A percentile compares a stretch with the other conserved stretches of the same genome.
Conservation (phyloP, 495 filamentous ascomycete genomes). For the Neurospora tetrasperma region DNA sequence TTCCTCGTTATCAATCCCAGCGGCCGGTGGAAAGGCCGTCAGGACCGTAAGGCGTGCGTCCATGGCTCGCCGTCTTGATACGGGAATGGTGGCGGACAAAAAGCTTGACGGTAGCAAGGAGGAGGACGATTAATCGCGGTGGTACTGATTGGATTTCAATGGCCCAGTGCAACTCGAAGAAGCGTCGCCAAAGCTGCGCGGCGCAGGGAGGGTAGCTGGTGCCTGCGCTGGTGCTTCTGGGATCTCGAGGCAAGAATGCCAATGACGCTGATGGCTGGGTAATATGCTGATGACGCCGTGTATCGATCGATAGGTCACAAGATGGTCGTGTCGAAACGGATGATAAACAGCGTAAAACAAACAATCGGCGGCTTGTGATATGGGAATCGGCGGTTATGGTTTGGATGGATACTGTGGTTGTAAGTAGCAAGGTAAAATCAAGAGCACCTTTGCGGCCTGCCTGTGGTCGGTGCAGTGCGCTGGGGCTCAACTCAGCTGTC, state of each 20-base stretch:
- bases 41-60: slow-evolving; percentile 28
- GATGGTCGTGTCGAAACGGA: background rate
- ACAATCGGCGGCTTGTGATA: background rate
- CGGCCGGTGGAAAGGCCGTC: slow-evolving; percentile 29
- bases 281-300: background rate
- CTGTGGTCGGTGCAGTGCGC: background rate
- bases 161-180: background rate
- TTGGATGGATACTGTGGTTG: background rate
- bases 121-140: background rate
- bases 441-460: background rate
- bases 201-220: background rate
- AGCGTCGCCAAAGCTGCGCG: background rate
- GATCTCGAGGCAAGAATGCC: background rate
- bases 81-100: background rate
- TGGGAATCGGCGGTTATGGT: background rate
- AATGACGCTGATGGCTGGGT: background rate
- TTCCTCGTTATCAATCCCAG: slow-evolving; percentile 8
- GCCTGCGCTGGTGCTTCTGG: background rate
- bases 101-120: background rate
- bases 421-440: background rate
- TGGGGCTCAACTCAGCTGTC: background rate
- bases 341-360: background rate
- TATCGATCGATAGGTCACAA: background rate
- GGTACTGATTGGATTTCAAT: background rate
- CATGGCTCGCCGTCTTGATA: slow-evolving; percentile 16